Base-by-base conservation (phyloP, 2,329 filamentous ascomycete species). In the Bipolaris bicolor region DNA sequence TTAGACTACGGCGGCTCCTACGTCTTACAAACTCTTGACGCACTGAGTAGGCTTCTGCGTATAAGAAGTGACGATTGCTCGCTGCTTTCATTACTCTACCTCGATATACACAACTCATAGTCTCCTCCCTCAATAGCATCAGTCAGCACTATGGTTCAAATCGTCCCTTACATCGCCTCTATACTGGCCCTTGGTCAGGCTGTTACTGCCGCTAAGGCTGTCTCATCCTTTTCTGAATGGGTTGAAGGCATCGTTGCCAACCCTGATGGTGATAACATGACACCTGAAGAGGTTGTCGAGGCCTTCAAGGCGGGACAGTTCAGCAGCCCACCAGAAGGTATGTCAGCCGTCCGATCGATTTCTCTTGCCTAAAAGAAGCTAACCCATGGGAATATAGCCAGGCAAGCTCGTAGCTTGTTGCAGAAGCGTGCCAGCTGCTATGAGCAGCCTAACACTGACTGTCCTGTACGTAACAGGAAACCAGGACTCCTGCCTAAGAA, bases 211-310 rank as follows among this genome's bases (percentile, higher is more conserved):
- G 54, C 58, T 26, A 60, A 60, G 47, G 54, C 58, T 51, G 54
- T 60, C 10, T 51, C 49, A 36, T 60, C 58, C 45, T 60, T 57
- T 52, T 55, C 58, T 15, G 58, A 60, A 50, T 60, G 58, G 58
- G 58, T 60, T 49, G 58, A 60, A 48, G 58, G 58, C n/a, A 60
- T 60, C 5, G 34, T 60, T 41, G 46, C 53, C 40, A 49, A 60
- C 29, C 53, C 58, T 18, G 41, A 54, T 57, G 58, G 58, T 26
- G 58, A 60, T 20, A 57, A 60, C 37, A 60, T 60, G 58, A 57
- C 58, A 45, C 58, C 58, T 29, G 53, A 60, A 49, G 58, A 60
- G 50, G 58, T 60, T 40, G 20, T 60, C 26, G 43, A 48, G 53
- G 58, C 58, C 50, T 60, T 31, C 37, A 31, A 57, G 33, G 47